Conservation (phyloP, 2,329 filamentous ascomycete genomes). For the Rhinocladiella similis region DNA sequence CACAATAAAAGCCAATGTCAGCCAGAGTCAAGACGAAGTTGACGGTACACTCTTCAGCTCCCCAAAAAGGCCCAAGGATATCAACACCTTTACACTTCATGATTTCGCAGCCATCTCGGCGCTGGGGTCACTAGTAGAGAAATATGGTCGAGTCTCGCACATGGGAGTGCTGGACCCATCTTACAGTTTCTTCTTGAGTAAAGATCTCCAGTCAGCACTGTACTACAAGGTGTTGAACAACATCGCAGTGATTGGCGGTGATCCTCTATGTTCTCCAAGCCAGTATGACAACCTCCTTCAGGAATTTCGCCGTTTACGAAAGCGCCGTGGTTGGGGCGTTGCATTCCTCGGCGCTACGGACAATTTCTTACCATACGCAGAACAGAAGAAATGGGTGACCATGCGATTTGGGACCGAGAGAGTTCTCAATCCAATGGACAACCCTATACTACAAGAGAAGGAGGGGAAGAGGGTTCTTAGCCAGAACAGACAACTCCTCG, state of each 20-base stretch:
- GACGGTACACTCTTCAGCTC: neutral
- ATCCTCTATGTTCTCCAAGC: constrained; percentile 38
- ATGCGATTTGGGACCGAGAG: constrained; percentile 42
- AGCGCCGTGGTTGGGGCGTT: constrained; percentile 34
- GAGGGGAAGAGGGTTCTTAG: constrained; percentile 40
- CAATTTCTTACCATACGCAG: constrained; percentile 35
- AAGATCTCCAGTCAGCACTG: constrained; percentile 36
- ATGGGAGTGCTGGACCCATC: constrained; percentile 46
- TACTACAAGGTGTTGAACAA: constrained; percentile 41
- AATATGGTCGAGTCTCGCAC: constrained; percentile 42
- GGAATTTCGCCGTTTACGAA: constrained; percentile 39
- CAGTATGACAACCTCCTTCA: constrained; percentile 32
- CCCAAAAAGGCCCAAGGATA: constrained; percentile 13
- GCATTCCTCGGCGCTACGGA: constrained; percentile 41
- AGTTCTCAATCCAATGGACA: constrained; percentile 43
- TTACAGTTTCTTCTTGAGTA: constrained; percentile 44
- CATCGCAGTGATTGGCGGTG: constrained; percentile 41
- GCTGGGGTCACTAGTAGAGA: constrained; percentile 34
- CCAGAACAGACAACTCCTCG: constrained; percentile 39
- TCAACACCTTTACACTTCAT: constrained; percentile 32
- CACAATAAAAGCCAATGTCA: neutral
- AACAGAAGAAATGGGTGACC: constrained; percentile 35
- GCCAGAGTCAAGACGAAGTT: neutral
- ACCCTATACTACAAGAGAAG: constrained; percentile 39
- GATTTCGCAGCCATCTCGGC: constrained; percentile 37